Evolutionary conservation across 805 yeast species (phyloP), one percentile per base, ranked within the genome.

Genomic region (Pichia pseudocactophila): DNA sequence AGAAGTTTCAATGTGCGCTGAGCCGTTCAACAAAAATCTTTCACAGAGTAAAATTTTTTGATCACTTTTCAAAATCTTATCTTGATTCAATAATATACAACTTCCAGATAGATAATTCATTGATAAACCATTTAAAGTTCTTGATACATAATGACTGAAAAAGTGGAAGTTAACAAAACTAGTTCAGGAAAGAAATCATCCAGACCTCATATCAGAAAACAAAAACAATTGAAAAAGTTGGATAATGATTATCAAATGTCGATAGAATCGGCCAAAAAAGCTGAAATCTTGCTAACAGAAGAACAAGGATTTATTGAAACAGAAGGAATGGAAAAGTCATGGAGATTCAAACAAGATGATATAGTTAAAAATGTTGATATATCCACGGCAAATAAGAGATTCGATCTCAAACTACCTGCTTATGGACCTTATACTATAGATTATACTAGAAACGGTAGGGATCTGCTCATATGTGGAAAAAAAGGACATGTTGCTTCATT

Each of bases 401-500:
- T 92, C 54, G 81, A 83, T 45, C 69, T 92, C 44, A 74, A 74
- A 22, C 67, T 92, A 47, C 72, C 73, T 11, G 83, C 84, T 47
- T 82, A 79, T 57, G 97, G 97, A 0, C 97, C 98, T 1, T 92
- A 92, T 57, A 64, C 70, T 5, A 57, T 84, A 9, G 88, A 90
- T 59, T 92, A 82, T 59, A 75, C 92, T 2, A 71, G 90, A 61
- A 87, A 87, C 53, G 98, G 99, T 42, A 78, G 96, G 47, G 82
- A 81, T 49, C 61, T 92, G 38, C 69, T 92, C 30, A 66, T 92
- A 18, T 92, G 89, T 10, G 99, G 99, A 16, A 71, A 71, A 37
- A 87, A 86, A 59, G 99, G 99, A 3, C 98, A 92, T 67, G 78
- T 92, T 40, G 97, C 98, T 0, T 77, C 92, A 2, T 81, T 92